Evolutionary conservation across 2,329 filamentous ascomycete species (phyloP), one percentile per base, ranked within the genome.

Genomic region (Exophiala lecanii-corni): DNA sequence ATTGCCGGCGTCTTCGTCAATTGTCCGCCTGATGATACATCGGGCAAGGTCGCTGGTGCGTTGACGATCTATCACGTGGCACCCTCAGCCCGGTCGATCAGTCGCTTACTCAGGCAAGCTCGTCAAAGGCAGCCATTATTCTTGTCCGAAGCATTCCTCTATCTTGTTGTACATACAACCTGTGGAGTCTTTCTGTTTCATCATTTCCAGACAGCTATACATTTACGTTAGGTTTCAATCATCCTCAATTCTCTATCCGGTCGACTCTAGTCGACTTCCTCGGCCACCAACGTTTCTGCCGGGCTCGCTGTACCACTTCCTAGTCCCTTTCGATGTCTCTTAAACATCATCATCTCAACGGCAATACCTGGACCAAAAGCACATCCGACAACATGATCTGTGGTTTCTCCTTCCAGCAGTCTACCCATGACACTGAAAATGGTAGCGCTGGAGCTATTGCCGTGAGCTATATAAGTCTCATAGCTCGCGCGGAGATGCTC

Each of bases 401-500:
- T 70, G 54, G 66, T 64, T 13, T 56, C 45, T 0, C 58, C 61
- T 47, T 61, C 58, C 4, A 81, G 68, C 53, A 86, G 54, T 9
- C 74, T 69, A 51, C 85, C 71, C 60, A 86, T 65, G 1, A 87
- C 82, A 49, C 78, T 79, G 53, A 84, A 77, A 9, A 86, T 78
- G 2, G 82, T 84, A 6, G 82, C 79, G 43, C 66, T 68, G 1
- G 81, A 84, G 47, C 78, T 82, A 62, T 86, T 87, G 1, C 83
- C 82, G 54, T 79, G 78, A 39, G 76, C 75, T 37, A 79, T 78
- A 55, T 86, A 86, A 13, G 79, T 76, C 49, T 83, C 76, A 57
- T 82, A 83, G 45, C 78, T 82, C n/a, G 81, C 81, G 36, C 80
- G 72, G 67, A 86, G 78, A 52, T 84, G 81, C 54, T 82, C 76